A percentile compares a stretch with the other conserved stretches of the same genome.
phyloP scores from a whole-genome alignment of 169 alveolate species.

The Haemoproteus tartakovskyi region DNA sequence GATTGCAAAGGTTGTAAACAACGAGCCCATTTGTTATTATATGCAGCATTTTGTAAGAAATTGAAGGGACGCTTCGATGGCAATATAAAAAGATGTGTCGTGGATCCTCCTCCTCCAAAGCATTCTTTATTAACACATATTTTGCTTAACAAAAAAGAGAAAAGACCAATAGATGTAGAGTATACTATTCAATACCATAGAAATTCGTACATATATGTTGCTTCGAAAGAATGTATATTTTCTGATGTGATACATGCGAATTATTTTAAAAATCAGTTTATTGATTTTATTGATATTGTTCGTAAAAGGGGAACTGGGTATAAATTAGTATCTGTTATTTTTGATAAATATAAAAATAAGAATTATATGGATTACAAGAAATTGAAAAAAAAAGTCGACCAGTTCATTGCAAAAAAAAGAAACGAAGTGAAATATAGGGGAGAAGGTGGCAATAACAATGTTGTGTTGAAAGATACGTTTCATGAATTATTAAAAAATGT shows the following conservation, averaged over 20 bases:
- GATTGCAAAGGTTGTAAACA: too few species aligned
- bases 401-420: too few species aligned
- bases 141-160: constrained; percentile 12
- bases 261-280: constrained; percentile 37
- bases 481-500: constrained; percentile 17
- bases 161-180: constrained; percentile 40
- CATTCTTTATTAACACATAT: constrained; percentile 43
- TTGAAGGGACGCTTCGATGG: neutral
- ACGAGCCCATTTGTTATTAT: too few species aligned
- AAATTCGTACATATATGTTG: constrained; percentile 29
- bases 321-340: constrained; percentile 23
- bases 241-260: constrained; percentile 53
- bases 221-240: constrained; percentile 41
- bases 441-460: neutral
- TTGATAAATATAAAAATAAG: constrained; percentile 56
- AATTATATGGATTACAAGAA: constrained; percentile 24
- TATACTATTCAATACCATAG: constrained; percentile 37
- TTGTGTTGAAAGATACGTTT: constrained; percentile 2
- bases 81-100: too few species aligned
- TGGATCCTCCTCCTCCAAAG: too few species aligned
- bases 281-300: constrained; percentile 35
- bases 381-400: constrained; percentile 6
- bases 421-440: too few species aligned
- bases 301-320: constrained; percentile 55
- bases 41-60: neutral